phyloP scores from a whole-genome alignment of 805 yeast genomes.

The Yamadazyma sp. region DNA sequence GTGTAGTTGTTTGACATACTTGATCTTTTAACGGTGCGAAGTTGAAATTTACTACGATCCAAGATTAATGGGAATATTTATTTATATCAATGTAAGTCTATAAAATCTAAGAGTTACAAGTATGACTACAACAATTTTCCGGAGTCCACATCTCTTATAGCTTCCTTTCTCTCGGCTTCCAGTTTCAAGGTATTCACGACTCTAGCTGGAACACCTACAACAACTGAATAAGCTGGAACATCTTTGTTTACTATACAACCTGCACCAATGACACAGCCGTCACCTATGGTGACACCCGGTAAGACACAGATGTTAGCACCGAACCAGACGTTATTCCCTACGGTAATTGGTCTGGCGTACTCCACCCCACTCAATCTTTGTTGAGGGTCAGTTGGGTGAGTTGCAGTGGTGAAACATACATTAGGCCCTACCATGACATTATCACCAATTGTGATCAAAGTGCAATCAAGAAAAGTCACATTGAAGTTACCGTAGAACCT shows the following conservation, averaged over 20 bases:
- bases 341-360: conserved; percentile 52
- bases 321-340: conserved; percentile 69
- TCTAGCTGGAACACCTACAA: conserved; percentile 63
- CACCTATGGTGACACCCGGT: conserved; percentile 68
- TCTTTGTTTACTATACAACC: conserved; percentile 62
- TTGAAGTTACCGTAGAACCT: conserved; percentile 61
- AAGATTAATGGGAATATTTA: too few relatives aligned
- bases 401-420: conserved; percentile 56
- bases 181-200: conserved; percentile 32
- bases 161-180: conserved; percentile 17
- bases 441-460: conserved; percentile 59
- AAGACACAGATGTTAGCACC: conserved; percentile 53
- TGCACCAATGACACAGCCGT: conserved; percentile 61
- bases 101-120: too few relatives aligned
- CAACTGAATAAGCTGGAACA: conserved; percentile 53
- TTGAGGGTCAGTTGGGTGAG: conserved; percentile 57
- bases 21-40: too few relatives aligned
- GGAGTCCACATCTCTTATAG: conserved; percentile 5
- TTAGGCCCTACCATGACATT: conserved; percentile 62
- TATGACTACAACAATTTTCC: conserved; percentile 2
- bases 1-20: conserved; percentile 7
- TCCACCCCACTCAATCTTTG: conserved; percentile 46
- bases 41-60: too few relatives aligned
- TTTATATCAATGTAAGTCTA: too few relatives aligned
- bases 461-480: conserved; percentile 53